Conservation (phyloP, 345 rosid species). For the Erodium maritimum region DNA sequence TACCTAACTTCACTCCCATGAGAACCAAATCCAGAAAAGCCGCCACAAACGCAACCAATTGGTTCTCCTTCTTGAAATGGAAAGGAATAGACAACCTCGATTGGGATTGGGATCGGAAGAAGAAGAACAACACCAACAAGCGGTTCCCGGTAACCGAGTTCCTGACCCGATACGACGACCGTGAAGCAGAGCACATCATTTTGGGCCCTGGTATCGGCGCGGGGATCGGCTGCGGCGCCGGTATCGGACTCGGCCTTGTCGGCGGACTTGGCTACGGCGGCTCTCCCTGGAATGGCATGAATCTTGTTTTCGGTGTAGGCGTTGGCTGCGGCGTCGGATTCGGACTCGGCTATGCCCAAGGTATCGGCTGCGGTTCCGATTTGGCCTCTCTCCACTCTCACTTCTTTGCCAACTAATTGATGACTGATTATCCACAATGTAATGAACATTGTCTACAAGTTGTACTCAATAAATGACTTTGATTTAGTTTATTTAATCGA, state of each 20-base stretch:
- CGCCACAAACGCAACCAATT: conserved; percentile 1
- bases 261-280: conserved; percentile 35
- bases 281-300: conserved; percentile 26
- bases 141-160: conserved; percentile 26
- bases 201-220: conserved; percentile 31
- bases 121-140: too few species aligned
- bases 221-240: conserved; percentile 40
- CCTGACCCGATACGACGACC: conserved; percentile 17
- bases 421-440: too few species aligned
- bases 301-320: conserved; percentile 27
- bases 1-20: too few species aligned
- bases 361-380: conserved; percentile 26
- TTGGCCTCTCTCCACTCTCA: conserved; percentile 11
- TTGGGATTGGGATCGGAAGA: conserved; percentile 9
- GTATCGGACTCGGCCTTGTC: conserved; percentile 30
- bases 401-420: too few species aligned
- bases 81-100: not conserved
- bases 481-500: too few species aligned
- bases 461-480: too few species aligned
- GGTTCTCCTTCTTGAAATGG: conserved; percentile 20
- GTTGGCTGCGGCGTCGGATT: conserved; percentile 38
- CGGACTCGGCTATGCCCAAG: conserved; percentile 38
- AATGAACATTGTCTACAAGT: too few species aligned
- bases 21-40: conserved; percentile 6
- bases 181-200: conserved; percentile 20